Conservation (phyloP, 495 filamentous ascomycete genomes). For the Aspergillus olivimuriae region DNA sequence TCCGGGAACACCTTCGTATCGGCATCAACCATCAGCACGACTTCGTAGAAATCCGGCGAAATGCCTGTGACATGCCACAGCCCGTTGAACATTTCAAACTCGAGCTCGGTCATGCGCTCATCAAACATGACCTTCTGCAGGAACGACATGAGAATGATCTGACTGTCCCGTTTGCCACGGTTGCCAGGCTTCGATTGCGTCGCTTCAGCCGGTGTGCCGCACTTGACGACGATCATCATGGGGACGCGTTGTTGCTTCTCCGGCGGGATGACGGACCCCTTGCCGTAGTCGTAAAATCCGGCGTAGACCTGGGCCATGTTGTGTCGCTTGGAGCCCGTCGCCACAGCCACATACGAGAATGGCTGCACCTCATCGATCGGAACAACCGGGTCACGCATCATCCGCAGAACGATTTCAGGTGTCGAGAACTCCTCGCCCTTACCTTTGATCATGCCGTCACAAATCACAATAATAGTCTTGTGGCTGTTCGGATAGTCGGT, state of each 20-base stretch:
- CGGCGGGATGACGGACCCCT: constrained; percentile 64
- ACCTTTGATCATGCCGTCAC: constrained; percentile 97
- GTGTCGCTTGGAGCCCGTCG: constrained; percentile 92
- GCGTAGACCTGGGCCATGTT: constrained; percentile 99
- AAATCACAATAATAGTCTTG: constrained; percentile 91
- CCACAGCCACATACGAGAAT: constrained; percentile 95
- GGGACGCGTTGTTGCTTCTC: constrained; percentile 98
- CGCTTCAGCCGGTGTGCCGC: constrained; percentile 83
- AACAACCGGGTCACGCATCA: constrained; percentile 89
- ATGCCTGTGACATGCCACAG: constrained; percentile 98
- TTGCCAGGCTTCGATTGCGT: constrained; percentile 84
- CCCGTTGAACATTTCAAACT: constrained; percentile 99
- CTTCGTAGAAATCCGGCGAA: constrained; percentile 94
- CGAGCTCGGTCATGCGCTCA: constrained; percentile 99
- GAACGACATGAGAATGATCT: constrained; percentile 99
- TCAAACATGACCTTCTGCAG: constrained; percentile 99
- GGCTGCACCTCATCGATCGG: constrained; percentile 72
- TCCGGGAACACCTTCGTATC: constrained; percentile 99
- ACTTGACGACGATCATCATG: constrained; percentile 97
- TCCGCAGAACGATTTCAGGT: constrained; percentile 81
- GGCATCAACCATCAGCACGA: constrained; percentile 97
- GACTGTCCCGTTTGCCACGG: constrained; percentile 95
- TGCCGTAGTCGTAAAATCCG: constrained; percentile 96
- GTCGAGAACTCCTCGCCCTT: constrained; percentile 83
- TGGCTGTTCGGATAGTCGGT: constrained; percentile 99